These are phyloP conservation scores for Sanghuangporus weigelae DNA, from an alignment of 1,284 basidiomycete species.

Conservation along the genomic window DNA sequence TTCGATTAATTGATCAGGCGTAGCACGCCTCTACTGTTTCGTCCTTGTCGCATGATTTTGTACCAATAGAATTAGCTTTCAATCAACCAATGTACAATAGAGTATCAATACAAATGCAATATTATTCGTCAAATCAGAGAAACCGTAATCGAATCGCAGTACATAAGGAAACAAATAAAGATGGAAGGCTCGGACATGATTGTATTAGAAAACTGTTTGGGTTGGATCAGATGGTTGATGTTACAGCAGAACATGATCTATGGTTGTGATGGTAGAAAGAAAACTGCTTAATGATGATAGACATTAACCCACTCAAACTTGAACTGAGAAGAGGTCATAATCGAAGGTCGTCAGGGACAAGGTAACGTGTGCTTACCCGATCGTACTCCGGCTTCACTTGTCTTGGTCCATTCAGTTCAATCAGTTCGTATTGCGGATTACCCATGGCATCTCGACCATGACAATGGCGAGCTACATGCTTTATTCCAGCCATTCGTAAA, in stretches of 20 bases:
- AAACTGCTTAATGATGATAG: background rate
- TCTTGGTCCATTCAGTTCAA: slow-evolving; percentile 2
- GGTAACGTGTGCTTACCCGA: background rate
- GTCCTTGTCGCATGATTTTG: background rate
- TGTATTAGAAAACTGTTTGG: background rate
- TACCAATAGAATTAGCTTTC: background rate
- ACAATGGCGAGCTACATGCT: background rate
- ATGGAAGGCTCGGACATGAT: background rate
- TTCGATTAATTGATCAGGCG: no score
- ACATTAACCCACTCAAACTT: slow-evolving; percentile 11
- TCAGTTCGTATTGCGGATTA: background rate
- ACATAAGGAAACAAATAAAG: background rate
- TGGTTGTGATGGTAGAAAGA: background rate
- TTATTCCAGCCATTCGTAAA: slow-evolving; percentile 4
- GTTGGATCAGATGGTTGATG: background rate
- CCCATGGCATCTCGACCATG: background rate
- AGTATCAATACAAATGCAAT: background rate
- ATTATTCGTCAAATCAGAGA: background rate
- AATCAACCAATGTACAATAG: background rate
- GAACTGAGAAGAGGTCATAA: background rate
- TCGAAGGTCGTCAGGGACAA: background rate
- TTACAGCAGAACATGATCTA: background rate
- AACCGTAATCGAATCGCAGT: background rate
- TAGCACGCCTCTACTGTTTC: background rate
- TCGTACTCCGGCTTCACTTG: slow-evolving; percentile 1